A percentile compares a stretch with the other conserved stretches of the same genome.
phyloP scores from a whole-genome alignment of 441 rosid species.

The Erodium moschatum region DNA sequence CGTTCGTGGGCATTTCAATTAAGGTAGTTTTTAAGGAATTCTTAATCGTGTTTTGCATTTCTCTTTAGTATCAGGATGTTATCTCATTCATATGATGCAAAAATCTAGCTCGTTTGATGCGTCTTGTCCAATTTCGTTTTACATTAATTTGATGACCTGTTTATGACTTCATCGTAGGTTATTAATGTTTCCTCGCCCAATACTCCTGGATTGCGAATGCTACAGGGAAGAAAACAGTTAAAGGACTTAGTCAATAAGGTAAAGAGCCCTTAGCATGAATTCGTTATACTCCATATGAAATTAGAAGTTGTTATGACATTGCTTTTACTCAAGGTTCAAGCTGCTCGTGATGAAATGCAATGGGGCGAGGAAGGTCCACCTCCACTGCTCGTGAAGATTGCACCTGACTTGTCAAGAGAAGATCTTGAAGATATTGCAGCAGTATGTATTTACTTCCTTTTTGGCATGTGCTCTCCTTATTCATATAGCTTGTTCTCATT shows the following conservation, averaged over 20 bases:
- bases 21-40: no score
- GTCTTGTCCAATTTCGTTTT: constrained; percentile 1
- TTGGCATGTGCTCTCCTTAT: constrained; percentile 9
- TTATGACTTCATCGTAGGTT: constrained; percentile 36
- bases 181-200: constrained; percentile 96
- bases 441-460: constrained; percentile 34
- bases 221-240: constrained; percentile 88
- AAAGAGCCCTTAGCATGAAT: constrained; percentile 13
- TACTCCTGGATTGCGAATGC: constrained; percentile 86
- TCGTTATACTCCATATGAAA: constrained; percentile 1
- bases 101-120: no score
- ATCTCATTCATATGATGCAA: no score
- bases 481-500: constrained; percentile 22
- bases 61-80: no score
- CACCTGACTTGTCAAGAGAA: constrained; percentile 87
- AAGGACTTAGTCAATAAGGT: constrained; percentile 92
- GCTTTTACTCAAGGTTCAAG: constrained; percentile 53
- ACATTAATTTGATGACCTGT: background rate
- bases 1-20: no score
- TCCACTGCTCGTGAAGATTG: constrained; percentile 88
- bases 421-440: constrained; percentile 98
- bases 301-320: constrained; percentile 6
- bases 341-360: constrained; percentile 99
- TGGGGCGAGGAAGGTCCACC: constrained; percentile 99
- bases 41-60: no score